Conservation (phyloP, 2,329 filamentous ascomycete species). For the Arthrobotrys sphaeroides region DNA sequence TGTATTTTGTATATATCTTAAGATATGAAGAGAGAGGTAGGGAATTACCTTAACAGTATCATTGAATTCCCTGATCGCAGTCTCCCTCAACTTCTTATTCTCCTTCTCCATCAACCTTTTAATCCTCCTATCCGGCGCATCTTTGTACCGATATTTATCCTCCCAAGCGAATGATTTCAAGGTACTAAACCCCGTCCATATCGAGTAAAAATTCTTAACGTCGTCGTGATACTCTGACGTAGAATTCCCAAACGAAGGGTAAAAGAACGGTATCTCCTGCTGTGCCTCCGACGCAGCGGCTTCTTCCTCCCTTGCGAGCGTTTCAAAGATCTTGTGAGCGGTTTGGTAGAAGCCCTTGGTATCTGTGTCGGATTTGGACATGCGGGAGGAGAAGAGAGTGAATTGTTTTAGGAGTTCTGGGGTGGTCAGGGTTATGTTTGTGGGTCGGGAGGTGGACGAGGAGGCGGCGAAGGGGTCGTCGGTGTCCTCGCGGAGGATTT, state of each 20-base stretch:
- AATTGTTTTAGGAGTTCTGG: conserved; percentile 74
- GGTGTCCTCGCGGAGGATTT: conserved; percentile 75
- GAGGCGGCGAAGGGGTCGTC: conserved; percentile 59
- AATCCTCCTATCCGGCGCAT: conserved; percentile 84
- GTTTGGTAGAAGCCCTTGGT: conserved; percentile 86
- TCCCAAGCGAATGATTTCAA: conserved; percentile 89
- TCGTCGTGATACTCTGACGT: conserved; percentile 77
- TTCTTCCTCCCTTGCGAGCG: conserved; percentile 81
- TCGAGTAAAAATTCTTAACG: conserved; percentile 81
- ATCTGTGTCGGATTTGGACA: conserved; percentile 61
- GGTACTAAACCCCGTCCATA: conserved; percentile 84
- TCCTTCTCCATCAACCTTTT: conserved; percentile 93
- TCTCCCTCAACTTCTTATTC: conserved; percentile 83
- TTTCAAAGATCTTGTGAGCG: conserved; percentile 78
- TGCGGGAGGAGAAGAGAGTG: conserved; percentile 52
- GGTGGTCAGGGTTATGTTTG: conserved; percentile 76
- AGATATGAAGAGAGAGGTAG: not conserved
- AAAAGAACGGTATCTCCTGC: conserved; percentile 70
- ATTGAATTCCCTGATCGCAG: conserved; percentile 87
- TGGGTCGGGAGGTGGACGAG: conserved; percentile 66
- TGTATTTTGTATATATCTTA: no score
- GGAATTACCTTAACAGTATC: conserved; percentile 72
- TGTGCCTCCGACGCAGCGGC: conserved; percentile 76
- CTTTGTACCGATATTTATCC: conserved; percentile 81
- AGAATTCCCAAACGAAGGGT: conserved; percentile 84